These are phyloP conservation scores for Ambrosia hybrid DNA, from an alignment of 140 eudicot genomes.

Conservation along the genomic window DNA sequence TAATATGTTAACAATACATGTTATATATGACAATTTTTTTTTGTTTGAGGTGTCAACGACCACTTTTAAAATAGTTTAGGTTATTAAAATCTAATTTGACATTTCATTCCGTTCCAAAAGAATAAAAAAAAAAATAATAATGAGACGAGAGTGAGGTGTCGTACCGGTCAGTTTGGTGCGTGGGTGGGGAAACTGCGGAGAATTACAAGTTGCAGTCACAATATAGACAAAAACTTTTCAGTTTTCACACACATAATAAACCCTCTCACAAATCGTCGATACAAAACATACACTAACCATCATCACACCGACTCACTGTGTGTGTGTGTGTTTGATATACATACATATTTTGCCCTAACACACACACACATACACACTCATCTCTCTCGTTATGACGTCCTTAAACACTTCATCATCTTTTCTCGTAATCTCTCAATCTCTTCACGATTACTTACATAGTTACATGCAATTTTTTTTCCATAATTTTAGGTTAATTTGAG, in stretches of 20 bases:
- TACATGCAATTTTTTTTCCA: too few species aligned
- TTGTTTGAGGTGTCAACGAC: too few species aligned
- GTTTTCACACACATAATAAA: conserved; percentile 6
- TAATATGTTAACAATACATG: too few species aligned
- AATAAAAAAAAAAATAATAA: too few species aligned
- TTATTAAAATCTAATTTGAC: too few species aligned
- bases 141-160: background rate
- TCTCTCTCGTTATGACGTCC: conserved; percentile 21
- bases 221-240: background rate
- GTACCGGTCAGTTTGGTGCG: background rate
- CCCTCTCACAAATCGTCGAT: background rate
- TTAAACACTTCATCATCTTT: conserved; percentile 20
- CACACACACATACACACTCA: background rate
- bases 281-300: background rate
- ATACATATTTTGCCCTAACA: background rate
- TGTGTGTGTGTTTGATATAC: background rate
- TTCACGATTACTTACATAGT: background rate
- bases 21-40: too few species aligned
- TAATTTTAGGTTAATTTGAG: too few species aligned
- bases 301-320: background rate
- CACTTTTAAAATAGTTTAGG: too few species aligned
- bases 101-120: too few species aligned
- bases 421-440: conserved; percentile 1
- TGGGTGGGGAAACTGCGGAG: background rate
- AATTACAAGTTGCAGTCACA: conserved; percentile 15